Evolutionary conservation across 768 basidiomycete species (phyloP).

Genomic region (Crucibulum laeve): DNA sequence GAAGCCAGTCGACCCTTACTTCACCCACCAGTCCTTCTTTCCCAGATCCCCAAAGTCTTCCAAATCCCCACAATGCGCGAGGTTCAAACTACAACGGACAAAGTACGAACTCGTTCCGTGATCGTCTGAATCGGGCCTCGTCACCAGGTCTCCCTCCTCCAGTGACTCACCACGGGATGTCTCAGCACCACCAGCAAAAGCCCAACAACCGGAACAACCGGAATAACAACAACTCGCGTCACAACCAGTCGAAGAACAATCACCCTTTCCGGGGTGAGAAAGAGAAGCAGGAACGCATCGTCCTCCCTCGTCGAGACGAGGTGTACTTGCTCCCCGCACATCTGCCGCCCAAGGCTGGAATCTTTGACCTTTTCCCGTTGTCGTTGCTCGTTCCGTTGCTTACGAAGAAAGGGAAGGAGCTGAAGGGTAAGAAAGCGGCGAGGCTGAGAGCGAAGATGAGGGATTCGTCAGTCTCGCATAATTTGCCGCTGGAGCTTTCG

Average conservation of each 20-base stretch:
- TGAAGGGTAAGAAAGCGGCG: slow-evolving; percentile 64
- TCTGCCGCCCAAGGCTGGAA: slow-evolving; percentile 53
- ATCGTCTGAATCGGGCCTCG: neutral
- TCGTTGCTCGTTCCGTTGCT: slow-evolving; percentile 49
- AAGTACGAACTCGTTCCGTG: neutral
- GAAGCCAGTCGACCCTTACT: slow-evolving; percentile 1
- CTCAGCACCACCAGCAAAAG: neutral
- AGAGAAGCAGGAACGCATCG: slow-evolving; percentile 23
- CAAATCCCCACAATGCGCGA: too few relatives aligned
- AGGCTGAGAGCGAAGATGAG: slow-evolving; percentile 46
- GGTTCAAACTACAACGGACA: neutral
- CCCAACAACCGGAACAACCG: neutral
- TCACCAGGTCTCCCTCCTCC: slow-evolving; percentile 21
- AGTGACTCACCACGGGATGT: slow-evolving; percentile 1
- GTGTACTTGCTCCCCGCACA: slow-evolving; percentile 44
- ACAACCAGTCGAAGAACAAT: neutral
- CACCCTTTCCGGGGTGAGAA: neutral
- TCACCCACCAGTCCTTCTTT: neutral
- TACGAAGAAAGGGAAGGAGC: slow-evolving; percentile 38
- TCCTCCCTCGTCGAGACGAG: slow-evolving; percentile 38
- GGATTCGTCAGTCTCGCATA: slow-evolving; percentile 44
- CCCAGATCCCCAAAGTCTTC: neutral
- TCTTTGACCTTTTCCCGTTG: slow-evolving; percentile 69
- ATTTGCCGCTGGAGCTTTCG: slow-evolving; percentile 66
- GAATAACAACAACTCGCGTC: neutral